Base-by-base conservation (phyloP, 331 rosid genomes). In the Malus hybrid region DNA sequence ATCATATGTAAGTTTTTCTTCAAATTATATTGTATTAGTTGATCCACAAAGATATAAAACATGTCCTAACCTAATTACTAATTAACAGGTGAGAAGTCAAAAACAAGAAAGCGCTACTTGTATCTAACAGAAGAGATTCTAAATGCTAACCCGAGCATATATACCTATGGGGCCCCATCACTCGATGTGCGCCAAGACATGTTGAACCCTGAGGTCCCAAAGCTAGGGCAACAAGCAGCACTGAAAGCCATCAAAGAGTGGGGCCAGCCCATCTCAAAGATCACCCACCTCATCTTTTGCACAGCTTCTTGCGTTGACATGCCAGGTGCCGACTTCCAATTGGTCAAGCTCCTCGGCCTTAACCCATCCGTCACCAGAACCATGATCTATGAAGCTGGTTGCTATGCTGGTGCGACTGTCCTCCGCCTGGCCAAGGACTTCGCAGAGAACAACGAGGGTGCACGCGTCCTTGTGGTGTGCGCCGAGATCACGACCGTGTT, bases 291-390 rank as follows among this genome's bases (percentile, higher is more conserved):
- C 18, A 46, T 46, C 54, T 46, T 46, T 48, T 85, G 85, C 70
- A 79, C 95, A 10, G 78, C 85, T 3, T 76, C 80, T 1, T 84
- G 93, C 10, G 79, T 87, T 6, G 88, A 85, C 76, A 84, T 87
- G 87, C 88, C 86, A 2, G 54, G 54, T 46, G 54, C 54, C 18
- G 54, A 46, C 6, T 46, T 46, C 54, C 54, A 46, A 46, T 46
- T 46, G 6, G 54, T 46, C 18, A 46, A 72, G 71, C 91, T 82
- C 72, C 84, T 85, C 32, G 87, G 88, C 24, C 90, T 87, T 3
- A 74, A 76, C 1, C 87, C 87, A 18, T 73, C 86, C 7, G 79
- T 71, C 50, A 87, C 85, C 56, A 65, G 85, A 12, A 72, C 77
- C 76, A 82, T 83, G 93, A 20, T 89, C 56, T 87, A 46, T 0